phyloP scores from a whole-genome alignment of 305 asterid genomes.

The Caryopteris hybrid region DNA sequence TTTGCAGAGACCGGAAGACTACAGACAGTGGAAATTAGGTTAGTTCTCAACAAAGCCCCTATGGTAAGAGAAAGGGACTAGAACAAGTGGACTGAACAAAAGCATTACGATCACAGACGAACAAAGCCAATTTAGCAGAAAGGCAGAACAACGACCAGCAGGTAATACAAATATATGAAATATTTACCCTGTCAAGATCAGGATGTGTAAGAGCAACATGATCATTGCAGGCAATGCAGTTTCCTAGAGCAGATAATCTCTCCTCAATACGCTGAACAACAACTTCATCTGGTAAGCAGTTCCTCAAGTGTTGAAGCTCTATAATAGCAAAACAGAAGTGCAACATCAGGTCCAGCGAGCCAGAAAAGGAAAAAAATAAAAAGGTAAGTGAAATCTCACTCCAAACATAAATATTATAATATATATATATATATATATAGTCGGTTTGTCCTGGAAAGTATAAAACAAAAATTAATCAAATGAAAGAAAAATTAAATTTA shows the following conservation, averaged over 20 bases:
- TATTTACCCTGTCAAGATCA: constrained; percentile 70
- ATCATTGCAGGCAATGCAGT: constrained; percentile 91
- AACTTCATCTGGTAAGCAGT: constrained; percentile 79
- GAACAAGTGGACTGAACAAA: neutral
- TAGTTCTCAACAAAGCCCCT: too few species aligned
- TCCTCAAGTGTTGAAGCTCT: constrained; percentile 93
- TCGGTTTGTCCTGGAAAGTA: neutral
- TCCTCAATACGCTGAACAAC: constrained; percentile 93
- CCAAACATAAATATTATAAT: neutral
- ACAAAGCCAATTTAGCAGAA: neutral
- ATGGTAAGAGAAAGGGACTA: too few species aligned
- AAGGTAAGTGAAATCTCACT: neutral
- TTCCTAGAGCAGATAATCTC: constrained; percentile 82
- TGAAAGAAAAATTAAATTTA: neutral
- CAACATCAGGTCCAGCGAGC: constrained; percentile 14
- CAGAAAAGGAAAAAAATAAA: neutral
- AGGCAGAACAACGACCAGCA: neutral
- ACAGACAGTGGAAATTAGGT: too few species aligned
- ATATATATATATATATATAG: neutral
- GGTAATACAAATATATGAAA: neutral
- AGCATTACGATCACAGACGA: neutral
- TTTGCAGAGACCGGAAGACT: too few species aligned
- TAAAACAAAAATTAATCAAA: neutral
- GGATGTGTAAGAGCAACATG: constrained; percentile 94
- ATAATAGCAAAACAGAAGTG: constrained; percentile 3